Percentiles rank a stretch among this genome's conserved stretches.
Evolutionary conservation across 495 filamentous ascomycete genomes (phyloP).

Genomic region (Chaetomidium leptoderma): DNA sequence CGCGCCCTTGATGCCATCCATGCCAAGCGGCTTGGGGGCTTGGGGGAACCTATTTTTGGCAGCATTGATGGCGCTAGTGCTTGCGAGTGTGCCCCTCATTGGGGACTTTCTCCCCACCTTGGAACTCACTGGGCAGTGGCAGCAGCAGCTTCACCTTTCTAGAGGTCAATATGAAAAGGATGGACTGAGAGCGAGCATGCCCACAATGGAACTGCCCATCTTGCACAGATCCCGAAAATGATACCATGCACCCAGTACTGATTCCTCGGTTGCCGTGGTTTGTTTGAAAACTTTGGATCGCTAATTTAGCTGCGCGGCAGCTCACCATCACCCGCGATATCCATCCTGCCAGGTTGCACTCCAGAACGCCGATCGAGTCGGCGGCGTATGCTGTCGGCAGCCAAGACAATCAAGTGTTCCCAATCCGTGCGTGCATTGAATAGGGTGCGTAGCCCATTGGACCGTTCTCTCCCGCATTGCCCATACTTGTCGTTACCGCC

Average conservation of each 20-base stretch:
- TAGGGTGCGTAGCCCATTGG: too few species aligned
- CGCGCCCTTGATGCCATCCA: too few species aligned
- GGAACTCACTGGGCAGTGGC: background rate
- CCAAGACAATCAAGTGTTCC: conserved; percentile 13
- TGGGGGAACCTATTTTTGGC: conserved; percentile 14
- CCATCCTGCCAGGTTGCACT: background rate
- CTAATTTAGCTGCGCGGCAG: too few species aligned
- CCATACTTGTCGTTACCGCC: background rate
- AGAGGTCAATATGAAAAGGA: too few species aligned
- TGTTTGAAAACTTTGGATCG: too few species aligned
- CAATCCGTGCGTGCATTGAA: conserved; percentile 10
- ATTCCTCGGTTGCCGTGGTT: too few species aligned
- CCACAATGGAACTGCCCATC: too few species aligned
- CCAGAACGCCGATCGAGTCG: background rate
- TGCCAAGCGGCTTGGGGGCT: conserved; percentile 16
- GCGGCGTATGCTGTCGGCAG: conserved; percentile 2
- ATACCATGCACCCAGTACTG: too few species aligned
- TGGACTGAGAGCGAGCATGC: too few species aligned
- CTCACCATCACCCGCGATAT: too few species aligned
- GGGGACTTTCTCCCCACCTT: background rate
- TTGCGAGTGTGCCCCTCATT: background rate
- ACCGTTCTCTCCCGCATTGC: background rate
- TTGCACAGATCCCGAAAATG: too few species aligned
- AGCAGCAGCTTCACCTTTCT: too few species aligned
- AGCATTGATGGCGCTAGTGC: conserved; percentile 2